Percentiles rank a stretch among this genome's conserved stretches.
phyloP scores from a whole-genome alignment of 495 filamentous ascomycete genomes.

The Neurospora sp. region DNA sequence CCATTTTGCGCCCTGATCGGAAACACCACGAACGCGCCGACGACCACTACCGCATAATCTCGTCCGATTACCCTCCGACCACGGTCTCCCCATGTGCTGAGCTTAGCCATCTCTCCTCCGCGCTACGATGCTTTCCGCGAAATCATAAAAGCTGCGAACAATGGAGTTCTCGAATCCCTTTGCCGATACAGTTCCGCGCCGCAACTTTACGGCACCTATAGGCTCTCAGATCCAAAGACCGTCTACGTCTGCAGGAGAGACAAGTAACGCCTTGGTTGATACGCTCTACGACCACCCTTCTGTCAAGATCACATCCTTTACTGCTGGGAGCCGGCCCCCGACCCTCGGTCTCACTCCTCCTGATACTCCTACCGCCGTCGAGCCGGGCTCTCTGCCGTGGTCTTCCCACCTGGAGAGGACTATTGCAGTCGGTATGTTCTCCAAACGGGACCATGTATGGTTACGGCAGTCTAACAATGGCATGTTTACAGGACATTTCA shows the following conservation, averaged over 20 bases:
- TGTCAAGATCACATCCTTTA: slow-evolving; percentile 57
- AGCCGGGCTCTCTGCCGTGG: slow-evolving; percentile 59
- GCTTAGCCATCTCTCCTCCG: background rate
- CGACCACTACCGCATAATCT: background rate
- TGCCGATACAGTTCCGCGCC: slow-evolving; percentile 26
- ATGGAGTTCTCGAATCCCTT: slow-evolving; percentile 22
- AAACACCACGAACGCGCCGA: background rate
- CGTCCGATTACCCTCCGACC: background rate
- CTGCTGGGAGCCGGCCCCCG: slow-evolving; percentile 35
- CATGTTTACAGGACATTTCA: slow-evolving; percentile 49
- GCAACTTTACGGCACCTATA: slow-evolving; percentile 30
- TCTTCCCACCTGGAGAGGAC: slow-evolving; percentile 68
- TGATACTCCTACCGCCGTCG: slow-evolving; percentile 23
- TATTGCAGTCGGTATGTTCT: slow-evolving; percentile 59
- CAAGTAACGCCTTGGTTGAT: slow-evolving; percentile 39
- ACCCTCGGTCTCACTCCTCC: slow-evolving; percentile 25
- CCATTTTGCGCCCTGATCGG: background rate
- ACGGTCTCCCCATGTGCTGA: background rate
- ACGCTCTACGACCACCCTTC: slow-evolving; percentile 60
- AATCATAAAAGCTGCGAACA: slow-evolving; percentile 2
- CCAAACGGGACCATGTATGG: background rate
- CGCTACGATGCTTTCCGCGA: slow-evolving; percentile 11
- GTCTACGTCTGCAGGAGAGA: background rate
- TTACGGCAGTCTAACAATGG: background rate
- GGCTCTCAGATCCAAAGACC: background rate